phyloP scores from a whole-genome alignment of 2,329 filamentous ascomycete genomes.

The Colletotrichum limetticola region DNA sequence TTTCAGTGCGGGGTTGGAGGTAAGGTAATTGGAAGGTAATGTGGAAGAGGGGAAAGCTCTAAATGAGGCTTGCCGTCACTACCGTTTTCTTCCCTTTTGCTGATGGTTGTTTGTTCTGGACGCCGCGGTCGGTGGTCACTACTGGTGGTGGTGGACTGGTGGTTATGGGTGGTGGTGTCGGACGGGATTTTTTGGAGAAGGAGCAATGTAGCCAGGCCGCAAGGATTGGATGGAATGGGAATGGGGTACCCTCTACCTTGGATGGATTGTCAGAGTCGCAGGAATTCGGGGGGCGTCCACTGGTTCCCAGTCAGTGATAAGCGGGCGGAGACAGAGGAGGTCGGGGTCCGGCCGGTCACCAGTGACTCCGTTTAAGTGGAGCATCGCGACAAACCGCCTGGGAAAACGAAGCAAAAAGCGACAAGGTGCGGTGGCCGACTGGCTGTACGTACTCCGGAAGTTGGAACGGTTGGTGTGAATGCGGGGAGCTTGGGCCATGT shows the following conservation, averaged over 20 bases:
- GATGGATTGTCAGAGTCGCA: not conserved
- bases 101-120: not conserved
- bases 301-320: slow-evolving; percentile 27
- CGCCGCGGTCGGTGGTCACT: slow-evolving; percentile 3
- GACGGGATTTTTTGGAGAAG: slow-evolving; percentile 12
- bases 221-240: not conserved
- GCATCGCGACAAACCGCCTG: not conserved
- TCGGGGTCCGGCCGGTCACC: slow-evolving; percentile 29
- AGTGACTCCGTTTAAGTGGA: slow-evolving; percentile 14
- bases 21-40: not conserved
- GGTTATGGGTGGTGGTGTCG: not conserved
- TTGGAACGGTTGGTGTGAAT: slow-evolving; percentile 26
- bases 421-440: not conserved
- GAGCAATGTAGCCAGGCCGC: slow-evolving; percentile 2
- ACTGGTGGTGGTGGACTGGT: slow-evolving; percentile 3
- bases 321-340: slow-evolving; percentile 24
- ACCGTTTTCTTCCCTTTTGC: slow-evolving; percentile 3
- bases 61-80: slow-evolving; percentile 25
- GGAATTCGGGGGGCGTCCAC: slow-evolving; percentile 8
- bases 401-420: not conserved
- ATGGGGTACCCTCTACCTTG: not conserved
- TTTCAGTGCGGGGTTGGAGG: slow-evolving; percentile 29
- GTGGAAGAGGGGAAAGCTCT: slow-evolving; percentile 26
- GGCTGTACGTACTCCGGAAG: not conserved
- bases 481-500: slow-evolving; percentile 41